Base-by-base conservation (phyloP, 768 basidiomycete genomes). In the Tephrocybe rancida region DNA sequence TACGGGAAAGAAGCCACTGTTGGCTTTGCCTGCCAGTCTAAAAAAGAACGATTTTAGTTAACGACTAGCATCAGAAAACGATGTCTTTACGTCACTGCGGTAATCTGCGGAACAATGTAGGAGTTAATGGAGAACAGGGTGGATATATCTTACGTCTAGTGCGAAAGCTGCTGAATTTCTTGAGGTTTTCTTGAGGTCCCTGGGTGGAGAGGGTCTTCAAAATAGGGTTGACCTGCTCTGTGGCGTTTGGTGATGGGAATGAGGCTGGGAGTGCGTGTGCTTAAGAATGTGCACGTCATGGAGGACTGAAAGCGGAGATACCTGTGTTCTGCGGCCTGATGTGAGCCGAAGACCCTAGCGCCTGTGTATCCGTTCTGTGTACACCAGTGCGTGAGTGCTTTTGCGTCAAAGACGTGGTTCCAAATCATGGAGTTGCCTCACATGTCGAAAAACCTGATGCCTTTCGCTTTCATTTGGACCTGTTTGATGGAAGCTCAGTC, bases 371-470 rank as follows among this genome's bases (percentile, higher is more conserved):
- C 50, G 92, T 92, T 43, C 91, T 92, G 59, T 32, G 55, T 57
- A 56, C 35, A 59, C 54, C 42, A 59, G 58, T 54, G 39, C 44
- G 43, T 57, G 47, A 60, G 27, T 22, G 39, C 49, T 52, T 30
- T 32, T 49, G 29, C 37, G 34, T 24, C 48, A 44, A 32, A 56
- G 48, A 13, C 14, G 14, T 16, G 16, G 35, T 3, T 41, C 18
- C 9, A 41, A 52, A 25, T 34, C 44, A 55, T 50, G 55, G 58
- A 49, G 57, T 29, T 35, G 37, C 58, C 76, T 73, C 69, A 91
- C 89, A 96, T 80, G 69, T 95, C 94, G 73, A 95, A 90, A 79
- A 95, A 95, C 48, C 82, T 87, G 72, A 85, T 63, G 57, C 92
- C 92, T 59, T 81, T 77, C 45, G 85, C 85, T 70, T 90, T 95